Evolutionary conservation across 164 flowering plant species (phyloP).

Genomic region (Chloranthus sessilifolius): DNA sequence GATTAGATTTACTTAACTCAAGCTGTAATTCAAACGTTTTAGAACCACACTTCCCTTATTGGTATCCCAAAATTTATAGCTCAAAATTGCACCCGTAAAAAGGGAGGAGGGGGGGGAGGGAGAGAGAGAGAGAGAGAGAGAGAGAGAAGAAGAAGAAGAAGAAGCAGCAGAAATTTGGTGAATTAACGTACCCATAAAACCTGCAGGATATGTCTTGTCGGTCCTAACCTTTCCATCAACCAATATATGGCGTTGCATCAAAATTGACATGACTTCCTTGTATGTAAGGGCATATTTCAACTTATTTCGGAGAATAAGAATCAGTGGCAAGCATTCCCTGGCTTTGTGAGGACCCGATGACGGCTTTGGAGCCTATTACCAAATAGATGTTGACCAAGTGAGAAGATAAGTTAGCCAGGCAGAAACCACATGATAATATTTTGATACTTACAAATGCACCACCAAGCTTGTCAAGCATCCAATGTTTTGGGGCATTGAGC

Average conservation of each 20-base stretch:
- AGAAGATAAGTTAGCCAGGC: neutral
- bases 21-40: no score
- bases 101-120: no score
- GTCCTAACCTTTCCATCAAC: constrained; percentile 63
- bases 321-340: constrained; percentile 54
- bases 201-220: constrained; percentile 54
- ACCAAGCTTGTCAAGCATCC: constrained; percentile 71
- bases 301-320: constrained; percentile 47
- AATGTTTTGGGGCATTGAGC: constrained; percentile 72
- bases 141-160: neutral
- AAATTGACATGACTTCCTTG: constrained; percentile 48
- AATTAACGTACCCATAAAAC: constrained; percentile 52
- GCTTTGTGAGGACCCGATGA: constrained; percentile 66
- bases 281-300: constrained; percentile 54
- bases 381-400: neutral
- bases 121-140: neutral
- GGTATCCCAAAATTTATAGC: neutral
- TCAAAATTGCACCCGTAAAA: no score
- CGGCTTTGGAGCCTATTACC: constrained; percentile 56
- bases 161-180: neutral
- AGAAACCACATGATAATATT: neutral
- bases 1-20: no score
- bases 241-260: constrained; percentile 55
- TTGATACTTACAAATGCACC: constrained; percentile 57
- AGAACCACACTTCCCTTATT: neutral